Evolutionary conservation across 1,284 basidiomycete species (phyloP), one percentile per base, ranked within the genome.

Genomic region (Cutaneotrichosporon sp.): DNA sequence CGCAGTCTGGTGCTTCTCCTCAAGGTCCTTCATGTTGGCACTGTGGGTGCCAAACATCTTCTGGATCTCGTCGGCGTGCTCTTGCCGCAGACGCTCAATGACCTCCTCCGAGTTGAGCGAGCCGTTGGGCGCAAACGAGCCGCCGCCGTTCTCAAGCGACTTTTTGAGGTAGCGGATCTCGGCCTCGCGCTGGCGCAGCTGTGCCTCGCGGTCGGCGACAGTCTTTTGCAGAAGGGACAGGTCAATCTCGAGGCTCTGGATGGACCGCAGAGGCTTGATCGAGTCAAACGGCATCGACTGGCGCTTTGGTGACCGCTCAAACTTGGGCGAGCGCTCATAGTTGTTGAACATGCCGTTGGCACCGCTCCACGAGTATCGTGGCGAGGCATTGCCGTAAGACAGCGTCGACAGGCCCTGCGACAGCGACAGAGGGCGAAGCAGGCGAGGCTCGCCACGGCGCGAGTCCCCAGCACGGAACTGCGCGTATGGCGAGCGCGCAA

Each of bases 361-460:
- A 1, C 52, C 47, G 40, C 59, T 62, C 71, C 69, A 72, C 17
- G 67, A 68, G 59, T 63, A 55, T 35, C 68, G 62, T 39, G 66
- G 66, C 56, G 69, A 72, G 56, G 60, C 66, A 61, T 55, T 68
- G 61, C 68, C 75, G 45, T 84, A 89, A 69, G 84, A 86, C 79
- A 80, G 88, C 78, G 84, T 91, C 63, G 86, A 92, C 61, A 92
- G 84, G 83, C 94, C 90, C 88, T 92, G 90, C 77, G 90, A 92
- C 64, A 92, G 84, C 79, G 90, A 92, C 78, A 85, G 83, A 69
- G 66, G 70, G 51, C 72, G 57, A n/a, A 59, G 46, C 18, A 59
- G 43, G 18, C 57, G 54, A 3, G 52, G 53, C 41, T 57, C 55
- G 12, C 35, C 30, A 36, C 51, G 42, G 41, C 51, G 46, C 33